Base-by-base conservation (phyloP, 192 early-diverging fungal genomes). In the Podila minutissima region DNA sequence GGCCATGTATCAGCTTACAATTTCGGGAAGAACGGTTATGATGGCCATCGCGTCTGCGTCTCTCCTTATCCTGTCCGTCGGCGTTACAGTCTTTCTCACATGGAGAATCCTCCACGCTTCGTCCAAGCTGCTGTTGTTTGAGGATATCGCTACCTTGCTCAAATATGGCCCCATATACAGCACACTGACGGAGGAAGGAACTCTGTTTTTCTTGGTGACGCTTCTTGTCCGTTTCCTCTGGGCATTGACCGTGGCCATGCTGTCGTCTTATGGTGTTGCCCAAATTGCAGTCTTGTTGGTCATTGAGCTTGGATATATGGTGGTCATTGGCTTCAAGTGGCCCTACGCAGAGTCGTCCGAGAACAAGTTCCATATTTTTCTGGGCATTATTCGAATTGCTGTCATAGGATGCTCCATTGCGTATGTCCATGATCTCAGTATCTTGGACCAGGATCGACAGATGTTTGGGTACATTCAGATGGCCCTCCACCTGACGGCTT, bases 121-220 rank as follows among this genome's bases (percentile, higher is more conserved):
- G 2, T 66, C 75, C 29, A 58, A 64, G 20, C 66, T 75, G 9
- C 49, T 77, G 4, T 61, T 86, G 10, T 85, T 78, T 59, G 74
- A 82, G 11, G 84, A 88, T 48, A 65, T 82, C 12, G 72, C 66
- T 7, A 66, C 81, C 13, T 51, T 88, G 5, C 74, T 86, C 33
- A 82, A 83, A 12, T 86, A 83, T 29, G 87, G 87, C 11, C 66
- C 85, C 13, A 49, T 88, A 10, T 88, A 88, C 66, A 88, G 84
- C 69, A 83, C 77, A n/a, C 72, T 85, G 38, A 72, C 75, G 15
- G 82, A 87, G 19, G 83, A 82, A 49, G 78, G 72, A 4, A 81
- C 70, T 2, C 53, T 69, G 12, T 84, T 87, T 62, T 84, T 87
- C 46, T 67, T 84, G 2, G 64, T 83, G 19, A 73, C 57, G 1